A percentile compares a stretch with the other conserved stretches of the same genome.
Evolutionary conservation across 2,329 filamentous ascomycete species (phyloP).

Genomic region (Thermothelomyces thermophilus): DNA sequence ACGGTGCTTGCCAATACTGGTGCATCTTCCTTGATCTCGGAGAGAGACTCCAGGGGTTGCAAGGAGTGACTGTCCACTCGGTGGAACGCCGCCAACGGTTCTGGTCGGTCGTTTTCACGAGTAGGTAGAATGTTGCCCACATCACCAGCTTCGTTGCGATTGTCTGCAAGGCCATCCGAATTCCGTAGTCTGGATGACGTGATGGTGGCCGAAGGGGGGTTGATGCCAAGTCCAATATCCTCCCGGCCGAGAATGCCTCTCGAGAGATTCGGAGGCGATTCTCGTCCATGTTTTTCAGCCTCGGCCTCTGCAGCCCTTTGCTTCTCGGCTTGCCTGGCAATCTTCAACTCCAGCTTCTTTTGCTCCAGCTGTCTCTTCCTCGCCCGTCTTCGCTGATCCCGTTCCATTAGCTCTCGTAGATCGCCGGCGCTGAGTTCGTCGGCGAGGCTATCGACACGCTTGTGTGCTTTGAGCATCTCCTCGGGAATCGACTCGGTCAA

Average conservation of each 20-base stretch:
- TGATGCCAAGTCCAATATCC: constrained; percentile 48
- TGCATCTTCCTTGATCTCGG: constrained; percentile 18
- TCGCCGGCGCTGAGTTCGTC: constrained; percentile 81
- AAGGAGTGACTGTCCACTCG: constrained; percentile 43
- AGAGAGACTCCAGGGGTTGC: constrained; percentile 23
- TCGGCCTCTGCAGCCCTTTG: constrained; percentile 39
- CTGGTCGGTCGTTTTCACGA: constrained; percentile 22
- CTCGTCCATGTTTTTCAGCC: constrained; percentile 49
- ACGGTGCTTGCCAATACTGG: constrained; percentile 30
- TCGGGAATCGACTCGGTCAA: constrained; percentile 52
- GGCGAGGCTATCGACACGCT: constrained; percentile 64
- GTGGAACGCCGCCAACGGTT: constrained; percentile 40
- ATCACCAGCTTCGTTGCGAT: constrained; percentile 28
- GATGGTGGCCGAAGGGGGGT: constrained; percentile 47
- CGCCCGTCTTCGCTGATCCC: constrained; percentile 74
- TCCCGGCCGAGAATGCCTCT: constrained; percentile 56
- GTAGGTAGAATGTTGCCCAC: constrained; percentile 15
- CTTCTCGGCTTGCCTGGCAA: constrained; percentile 62
- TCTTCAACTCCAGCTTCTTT: constrained; percentile 57
- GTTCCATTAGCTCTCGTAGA: constrained; percentile 80
- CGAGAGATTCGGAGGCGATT: constrained; percentile 51
- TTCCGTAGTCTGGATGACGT: constrained; percentile 50
- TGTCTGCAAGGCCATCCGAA: constrained; percentile 32
- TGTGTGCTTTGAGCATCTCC: constrained; percentile 53
- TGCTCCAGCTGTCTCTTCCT: constrained; percentile 63